Evolutionary conservation across 768 basidiomycete genomes (phyloP), one percentile per base, ranked within the genome.

Genomic region (Lepiota subincarnata): DNA sequence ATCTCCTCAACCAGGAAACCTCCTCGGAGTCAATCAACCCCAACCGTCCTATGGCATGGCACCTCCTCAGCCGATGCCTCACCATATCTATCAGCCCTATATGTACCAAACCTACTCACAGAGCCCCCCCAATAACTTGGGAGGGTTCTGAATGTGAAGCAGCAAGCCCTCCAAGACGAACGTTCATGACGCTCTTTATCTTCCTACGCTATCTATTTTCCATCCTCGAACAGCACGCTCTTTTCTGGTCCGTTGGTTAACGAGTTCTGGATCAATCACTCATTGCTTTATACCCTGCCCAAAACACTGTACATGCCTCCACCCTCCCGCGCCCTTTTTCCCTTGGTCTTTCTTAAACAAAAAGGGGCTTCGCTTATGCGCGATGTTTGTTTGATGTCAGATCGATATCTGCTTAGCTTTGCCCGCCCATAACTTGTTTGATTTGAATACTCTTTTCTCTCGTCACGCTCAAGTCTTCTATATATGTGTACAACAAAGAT

Each of bases 21-120:
- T 85, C 59, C 73, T 87, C 53, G 79, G 80, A 54, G 84, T 88
- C 80, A 77, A 73, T 40, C 86, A 84, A 57, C 74, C 78, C 41
- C 86, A 86, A 59, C 72, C 79, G n/a, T 65, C 84, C 38, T 90
- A 87, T 67, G 77, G 74, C 57, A 78, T 74, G 49, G 76, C 84
- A 72, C 65, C 77, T 18, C 75, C 83, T 57, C 78, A 82, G 55
- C 71, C 82, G 42, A 77, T 85, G 8, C 78, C 84, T 54, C 75
- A 80, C 57, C 86, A 88, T 62, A 68, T 86, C 57, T 90, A 90
- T 66, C 83, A 87, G 69, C 78, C 83, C 54, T 91, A 90, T 74
- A 84, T 90, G 87, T 89, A 89, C 65, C 85, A 86, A 70, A 75
- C 87, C 66, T 91, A 91, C 70, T 87, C 87, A 67, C 85, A 87